These are phyloP conservation scores for Lavandula angustifolia DNA, from an alignment of 257 asterid species.

Conservation along the genomic window DNA sequence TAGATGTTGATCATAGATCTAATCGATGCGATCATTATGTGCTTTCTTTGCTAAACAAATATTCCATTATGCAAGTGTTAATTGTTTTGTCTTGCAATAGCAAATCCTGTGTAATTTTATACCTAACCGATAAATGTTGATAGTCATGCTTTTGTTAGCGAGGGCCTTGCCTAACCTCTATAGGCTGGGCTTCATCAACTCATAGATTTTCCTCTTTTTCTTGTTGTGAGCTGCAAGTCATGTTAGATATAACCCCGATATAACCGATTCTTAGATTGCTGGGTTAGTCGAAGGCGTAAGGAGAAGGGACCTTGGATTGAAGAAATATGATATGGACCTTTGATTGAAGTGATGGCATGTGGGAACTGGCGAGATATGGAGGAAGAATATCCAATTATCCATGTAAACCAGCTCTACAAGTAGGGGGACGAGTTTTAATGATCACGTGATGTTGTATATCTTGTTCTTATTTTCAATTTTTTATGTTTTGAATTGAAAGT, in stretches of 20 bases:
- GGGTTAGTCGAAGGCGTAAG: neutral
- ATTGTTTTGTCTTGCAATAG: neutral
- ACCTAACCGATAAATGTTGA: neutral
- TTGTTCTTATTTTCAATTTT: neutral
- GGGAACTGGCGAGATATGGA: neutral
- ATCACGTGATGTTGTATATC: no score
- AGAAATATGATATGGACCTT: neutral
- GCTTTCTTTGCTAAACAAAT: neutral
- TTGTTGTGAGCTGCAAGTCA: neutral
- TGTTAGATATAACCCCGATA: neutral
- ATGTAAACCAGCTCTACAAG: no score
- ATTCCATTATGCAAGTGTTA: neutral
- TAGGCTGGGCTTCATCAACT: neutral
- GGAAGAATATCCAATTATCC: neutral
- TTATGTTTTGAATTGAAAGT: neutral
- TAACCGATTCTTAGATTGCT: neutral
- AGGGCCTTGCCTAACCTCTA: neutral
- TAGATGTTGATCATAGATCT: neutral
- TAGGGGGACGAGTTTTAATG: no score
- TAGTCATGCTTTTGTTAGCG: neutral
- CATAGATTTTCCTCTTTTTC: neutral
- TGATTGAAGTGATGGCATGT: neutral
- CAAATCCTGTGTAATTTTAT: neutral
- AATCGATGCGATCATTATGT: neutral
- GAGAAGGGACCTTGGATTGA: neutral